Conservation (phyloP, 768 basidiomycete genomes). For the Fistulinella prunicolor region DNA sequence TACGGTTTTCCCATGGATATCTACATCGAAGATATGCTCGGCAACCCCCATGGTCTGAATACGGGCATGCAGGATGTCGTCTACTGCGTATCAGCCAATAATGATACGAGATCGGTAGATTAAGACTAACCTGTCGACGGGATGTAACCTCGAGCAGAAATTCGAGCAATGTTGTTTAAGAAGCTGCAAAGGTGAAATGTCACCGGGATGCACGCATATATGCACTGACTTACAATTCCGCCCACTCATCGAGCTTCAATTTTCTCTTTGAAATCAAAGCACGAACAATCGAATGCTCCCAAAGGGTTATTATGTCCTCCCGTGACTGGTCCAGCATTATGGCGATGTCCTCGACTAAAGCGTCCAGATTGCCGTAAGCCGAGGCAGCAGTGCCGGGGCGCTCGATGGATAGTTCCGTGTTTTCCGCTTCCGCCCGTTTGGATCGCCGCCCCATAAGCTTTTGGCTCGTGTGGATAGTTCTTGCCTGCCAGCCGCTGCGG, state of each 20-base stretch:
- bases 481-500: conserved; percentile 78
- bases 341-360: conserved; percentile 58
- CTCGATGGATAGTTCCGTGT: conserved; percentile 28
- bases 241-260: conserved; percentile 81
- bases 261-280: conserved; percentile 64
- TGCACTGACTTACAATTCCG: conserved; percentile 68
- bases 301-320: conserved; percentile 68
- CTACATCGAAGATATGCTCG: conserved; percentile 80
- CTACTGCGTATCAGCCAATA: conserved; percentile 38
- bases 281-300: conserved; percentile 70
- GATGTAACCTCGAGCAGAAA: conserved; percentile 65
- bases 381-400: conserved; percentile 28
- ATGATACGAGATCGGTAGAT: conserved; percentile 23
- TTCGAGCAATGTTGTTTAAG: conserved; percentile 67
- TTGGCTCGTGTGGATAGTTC: conserved; percentile 53
- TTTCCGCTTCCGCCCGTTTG: conserved; percentile 23
- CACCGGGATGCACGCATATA: conserved; percentile 21
- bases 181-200: conserved; percentile 48
- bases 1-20: conserved; percentile 72
- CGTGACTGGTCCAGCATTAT: conserved; percentile 54
- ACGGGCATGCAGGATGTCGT: conserved; percentile 86
- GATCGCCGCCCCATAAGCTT: conserved; percentile 30
- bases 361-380: conserved; percentile 43
- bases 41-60: conserved; percentile 89
- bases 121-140: conserved; percentile 63